Evolutionary conservation across 768 basidiomycete species (phyloP), one percentile per base, ranked within the genome.

Genomic region (Tephrocybe sp.): DNA sequence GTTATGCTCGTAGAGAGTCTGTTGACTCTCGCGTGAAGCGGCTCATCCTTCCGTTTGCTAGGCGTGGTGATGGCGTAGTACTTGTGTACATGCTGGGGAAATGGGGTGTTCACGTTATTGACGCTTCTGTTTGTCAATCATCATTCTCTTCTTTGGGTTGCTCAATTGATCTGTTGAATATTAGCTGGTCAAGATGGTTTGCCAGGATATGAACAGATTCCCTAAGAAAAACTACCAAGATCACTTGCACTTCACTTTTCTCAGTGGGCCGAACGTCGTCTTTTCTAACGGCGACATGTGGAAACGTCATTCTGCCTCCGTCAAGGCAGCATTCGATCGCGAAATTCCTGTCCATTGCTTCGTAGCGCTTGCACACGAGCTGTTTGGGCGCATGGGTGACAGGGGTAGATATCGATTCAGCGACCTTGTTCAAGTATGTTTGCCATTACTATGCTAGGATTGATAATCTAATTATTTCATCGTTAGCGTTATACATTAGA

Each of bases 81-180:
- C 53, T 69, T 8, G 71, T 73, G 1, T 73, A 63, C 53, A 63
- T 64, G 34, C 61, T 73, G 4, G 72, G 72, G 17, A 58, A 62
- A 52, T 74, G 72, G 71, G 65, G 65, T 39, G 61, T 74, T 16
- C 72, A 74, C 43, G 60, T 74, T n/a, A 52, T 73, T 13, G 70
- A 73, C 41, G 51, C 51, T 5, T 54, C 68, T 49, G 71, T 69
- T 40, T 17, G 60, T 41, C 12, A 4, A 14, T 17, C 10, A 13
- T 36, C n/a, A 6, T n/a, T 14, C 20, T n/a, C n/a, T 38, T 1
- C 32, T 17, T 35, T 4, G 17, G 2, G 9, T 14, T 38, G 14
- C 36, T 11, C 6, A 41, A 23, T 12, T 26, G 19, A 41, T 23
- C 14, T 41, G 23, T 30, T 13, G 14, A 41, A 41, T 23, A 33